Evolutionary conservation across 768 basidiomycete species (phyloP).

Genomic region (Multifurca ochricompacta): DNA sequence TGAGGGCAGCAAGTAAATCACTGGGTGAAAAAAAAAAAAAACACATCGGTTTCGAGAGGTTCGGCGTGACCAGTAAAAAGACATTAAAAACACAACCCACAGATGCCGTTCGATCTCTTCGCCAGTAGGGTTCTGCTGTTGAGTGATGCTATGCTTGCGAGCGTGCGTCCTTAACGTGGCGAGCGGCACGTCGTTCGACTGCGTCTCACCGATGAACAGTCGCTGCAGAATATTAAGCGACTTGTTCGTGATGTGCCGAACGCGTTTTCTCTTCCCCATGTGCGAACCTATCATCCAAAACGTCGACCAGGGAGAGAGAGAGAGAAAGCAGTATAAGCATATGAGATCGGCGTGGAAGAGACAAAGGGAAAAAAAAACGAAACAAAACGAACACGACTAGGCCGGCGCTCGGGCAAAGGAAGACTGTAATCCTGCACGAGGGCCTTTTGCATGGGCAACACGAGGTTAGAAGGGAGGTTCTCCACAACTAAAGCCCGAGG

Average conservation of each 20-base stretch:
- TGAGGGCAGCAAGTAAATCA: slow-evolving; percentile 59
- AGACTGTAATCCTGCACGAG: slow-evolving; percentile 53
- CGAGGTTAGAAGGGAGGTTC: slow-evolving; percentile 60
- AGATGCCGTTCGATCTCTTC: slow-evolving; percentile 67
- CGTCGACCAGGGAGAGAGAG: not conserved
- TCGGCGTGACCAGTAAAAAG: not conserved
- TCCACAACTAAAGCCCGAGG: slow-evolving; percentile 67
- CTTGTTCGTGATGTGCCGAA: slow-evolving; percentile 45
- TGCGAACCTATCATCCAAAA: not conserved
- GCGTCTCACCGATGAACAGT: slow-evolving; percentile 51
- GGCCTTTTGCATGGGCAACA: slow-evolving; percentile 73
- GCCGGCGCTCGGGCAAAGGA: slow-evolving; percentile 30
- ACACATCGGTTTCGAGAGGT: not conserved
- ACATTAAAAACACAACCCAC: slow-evolving; percentile 37
- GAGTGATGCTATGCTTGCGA: slow-evolving; percentile 28
- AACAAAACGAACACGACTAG: slow-evolving; percentile 26
- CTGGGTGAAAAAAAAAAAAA: too few species aligned
- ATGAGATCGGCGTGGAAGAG: not conserved
- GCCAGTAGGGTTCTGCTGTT: slow-evolving; percentile 31
- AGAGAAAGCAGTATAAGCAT: slow-evolving; percentile 24
- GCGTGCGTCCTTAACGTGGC: slow-evolving; percentile 41
- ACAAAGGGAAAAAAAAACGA: not conserved
- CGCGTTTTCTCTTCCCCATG: slow-evolving; percentile 25
- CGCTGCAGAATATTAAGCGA: slow-evolving; percentile 56
- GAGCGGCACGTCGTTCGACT: slow-evolving; percentile 50